Evolutionary conservation across 805 yeast genomes (phyloP).

Genomic region (Kodamaea neixiangensis): DNA sequence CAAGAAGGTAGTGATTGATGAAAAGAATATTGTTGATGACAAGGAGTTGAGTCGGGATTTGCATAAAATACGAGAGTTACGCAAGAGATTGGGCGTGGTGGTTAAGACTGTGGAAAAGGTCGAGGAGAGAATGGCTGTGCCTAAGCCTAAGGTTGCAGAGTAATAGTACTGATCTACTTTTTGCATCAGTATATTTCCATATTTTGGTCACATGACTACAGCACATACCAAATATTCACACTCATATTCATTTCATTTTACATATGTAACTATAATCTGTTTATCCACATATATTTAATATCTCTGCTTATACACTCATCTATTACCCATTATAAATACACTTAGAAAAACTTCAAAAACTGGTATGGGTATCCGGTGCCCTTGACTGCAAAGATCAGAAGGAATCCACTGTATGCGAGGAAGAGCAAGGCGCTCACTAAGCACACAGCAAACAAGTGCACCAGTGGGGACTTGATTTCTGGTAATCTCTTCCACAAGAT

Average conservation of each 20-base stretch:
- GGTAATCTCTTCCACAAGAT: slow-evolving; percentile 62
- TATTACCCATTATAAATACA: background rate
- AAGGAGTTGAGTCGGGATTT: slow-evolving; percentile 22
- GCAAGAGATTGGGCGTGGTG: slow-evolving; percentile 30
- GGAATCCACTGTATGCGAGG: slow-evolving; percentile 60
- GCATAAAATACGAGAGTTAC: slow-evolving; percentile 28
- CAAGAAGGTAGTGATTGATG: slow-evolving; percentile 21
- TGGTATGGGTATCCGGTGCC: slow-evolving; percentile 75
- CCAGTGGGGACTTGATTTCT: slow-evolving; percentile 40
- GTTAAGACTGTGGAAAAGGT: slow-evolving; percentile 34
- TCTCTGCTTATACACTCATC: background rate
- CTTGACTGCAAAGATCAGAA: slow-evolving; percentile 69
- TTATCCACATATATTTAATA: background rate
- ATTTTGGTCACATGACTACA: no score
- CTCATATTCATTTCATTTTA: no score
- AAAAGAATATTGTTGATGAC: slow-evolving; percentile 17
- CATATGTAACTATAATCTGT: no score
- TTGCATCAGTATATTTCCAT: no score
- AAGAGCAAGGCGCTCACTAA: slow-evolving; percentile 48
- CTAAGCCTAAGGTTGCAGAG: background rate
- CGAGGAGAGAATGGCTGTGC: slow-evolving; percentile 29
- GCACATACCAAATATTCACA: no score
- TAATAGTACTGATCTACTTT: no score
- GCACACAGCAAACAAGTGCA: slow-evolving; percentile 51
- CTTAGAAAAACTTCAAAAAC: slow-evolving; percentile 35